Conservation (phyloP, 2,329 filamentous ascomycete species). For the Ophiostoma triangulosporum region DNA sequence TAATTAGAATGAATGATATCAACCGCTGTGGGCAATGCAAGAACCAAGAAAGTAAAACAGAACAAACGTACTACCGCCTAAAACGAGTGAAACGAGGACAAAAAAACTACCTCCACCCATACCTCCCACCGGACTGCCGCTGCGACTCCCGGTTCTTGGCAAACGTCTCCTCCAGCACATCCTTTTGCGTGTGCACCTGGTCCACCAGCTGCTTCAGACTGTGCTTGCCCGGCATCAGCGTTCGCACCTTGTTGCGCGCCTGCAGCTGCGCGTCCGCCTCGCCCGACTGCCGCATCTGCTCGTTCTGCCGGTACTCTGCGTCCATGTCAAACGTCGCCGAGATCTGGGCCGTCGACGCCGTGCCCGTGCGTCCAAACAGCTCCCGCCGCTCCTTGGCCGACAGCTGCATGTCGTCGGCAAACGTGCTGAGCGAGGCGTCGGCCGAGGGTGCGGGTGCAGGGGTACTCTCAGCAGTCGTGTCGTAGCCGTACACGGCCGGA, state of each 20-base stretch:
- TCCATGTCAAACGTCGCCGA: slow-evolving; percentile 85
- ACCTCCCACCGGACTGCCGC: slow-evolving; percentile 66
- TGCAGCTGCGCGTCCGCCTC: slow-evolving; percentile 59
- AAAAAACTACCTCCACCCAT: slow-evolving; percentile 58
- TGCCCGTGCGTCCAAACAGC: slow-evolving; percentile 61
- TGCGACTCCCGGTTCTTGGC: slow-evolving; percentile 66
- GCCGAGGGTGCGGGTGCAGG: background rate
- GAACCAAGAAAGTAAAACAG: no score
- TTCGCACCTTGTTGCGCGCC: slow-evolving; percentile 68
- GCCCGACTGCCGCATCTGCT: slow-evolving; percentile 56
- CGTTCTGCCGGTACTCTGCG: slow-evolving; percentile 73
- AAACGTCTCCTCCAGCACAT: slow-evolving; percentile 82
- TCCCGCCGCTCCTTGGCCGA: slow-evolving; percentile 65
- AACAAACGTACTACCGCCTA: no score
- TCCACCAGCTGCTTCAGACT: slow-evolving; percentile 77
- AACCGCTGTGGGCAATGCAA: no score
- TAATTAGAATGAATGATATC: background rate
- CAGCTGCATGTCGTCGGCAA: slow-evolving; percentile 68
- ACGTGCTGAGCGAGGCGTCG: slow-evolving; percentile 44
- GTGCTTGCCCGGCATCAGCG: slow-evolving; percentile 79
- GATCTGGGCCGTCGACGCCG: slow-evolving; percentile 36
- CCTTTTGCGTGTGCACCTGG: slow-evolving; percentile 67
- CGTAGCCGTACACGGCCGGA: background rate
- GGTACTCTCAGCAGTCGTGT: slow-evolving; percentile 13
- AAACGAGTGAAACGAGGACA: background rate